A percentile compares a stretch with the other conserved stretches of the same genome.
phyloP scores from a whole-genome alignment of 768 basidiomycete genomes.

The Boletus patriciae region DNA sequence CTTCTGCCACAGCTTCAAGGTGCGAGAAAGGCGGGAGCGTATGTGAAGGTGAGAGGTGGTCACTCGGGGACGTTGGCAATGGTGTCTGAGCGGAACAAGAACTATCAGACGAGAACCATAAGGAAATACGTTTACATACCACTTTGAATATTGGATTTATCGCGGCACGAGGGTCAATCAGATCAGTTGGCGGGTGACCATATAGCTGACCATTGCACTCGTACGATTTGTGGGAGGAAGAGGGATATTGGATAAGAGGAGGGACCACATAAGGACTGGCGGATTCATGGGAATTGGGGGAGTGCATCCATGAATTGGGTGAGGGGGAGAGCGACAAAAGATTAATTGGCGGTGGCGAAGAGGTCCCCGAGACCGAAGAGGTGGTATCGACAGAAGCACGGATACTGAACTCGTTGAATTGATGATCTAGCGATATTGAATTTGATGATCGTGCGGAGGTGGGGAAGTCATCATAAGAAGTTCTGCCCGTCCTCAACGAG shows the following conservation, averaged over 20 bases:
- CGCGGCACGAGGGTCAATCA: constrained; percentile 59
- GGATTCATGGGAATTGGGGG: constrained; percentile 44
- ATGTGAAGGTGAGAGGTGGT: constrained; percentile 42
- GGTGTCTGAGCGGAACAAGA: constrained; percentile 44
- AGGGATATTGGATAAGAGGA: constrained; percentile 38
- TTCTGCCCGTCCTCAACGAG: constrained; percentile 55
- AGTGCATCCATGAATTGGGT: constrained; percentile 54
- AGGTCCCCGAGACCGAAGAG: constrained; percentile 56
- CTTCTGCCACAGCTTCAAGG: constrained; percentile 80
- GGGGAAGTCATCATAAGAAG: constrained; percentile 72
- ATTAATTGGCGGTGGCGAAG: constrained; percentile 78
- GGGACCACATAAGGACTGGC: constrained; percentile 38
- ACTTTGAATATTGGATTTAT: constrained; percentile 92
- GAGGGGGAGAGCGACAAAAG: constrained; percentile 70
- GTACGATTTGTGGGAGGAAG: constrained; percentile 43
- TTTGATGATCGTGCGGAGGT: constrained; percentile 76
- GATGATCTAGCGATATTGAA: constrained; percentile 74
- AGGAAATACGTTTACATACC: constrained; percentile 49
- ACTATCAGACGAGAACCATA: constrained; percentile 6
- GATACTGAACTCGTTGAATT: constrained; percentile 72
- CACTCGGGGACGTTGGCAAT: constrained; percentile 45
- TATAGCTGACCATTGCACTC: constrained; percentile 52
- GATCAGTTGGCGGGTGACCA: constrained; percentile 62
- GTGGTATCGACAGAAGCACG: constrained; percentile 67
- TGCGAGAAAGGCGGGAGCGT: constrained; percentile 76